phyloP scores from a whole-genome alignment of 1,284 basidiomycete species.

The Lignosus rhinocerotis region DNA sequence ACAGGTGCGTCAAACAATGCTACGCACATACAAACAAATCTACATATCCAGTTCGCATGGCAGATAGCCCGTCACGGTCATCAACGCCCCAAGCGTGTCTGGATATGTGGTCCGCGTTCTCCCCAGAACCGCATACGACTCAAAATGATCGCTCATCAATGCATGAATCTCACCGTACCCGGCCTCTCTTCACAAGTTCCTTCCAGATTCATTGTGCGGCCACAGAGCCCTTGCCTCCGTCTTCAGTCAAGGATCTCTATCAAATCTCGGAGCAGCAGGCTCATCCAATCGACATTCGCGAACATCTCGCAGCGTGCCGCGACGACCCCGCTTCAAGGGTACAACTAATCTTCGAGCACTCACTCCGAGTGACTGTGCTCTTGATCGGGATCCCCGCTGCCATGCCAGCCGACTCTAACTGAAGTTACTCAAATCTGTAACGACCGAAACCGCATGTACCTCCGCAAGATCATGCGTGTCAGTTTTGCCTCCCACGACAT shows the following conservation, averaged over 20 bases:
- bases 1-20: slow-evolving; percentile 35
- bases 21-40: slow-evolving; percentile 35
- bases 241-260: neutral
- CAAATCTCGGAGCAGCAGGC: neutral
- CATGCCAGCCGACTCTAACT: slow-evolving; percentile 3
- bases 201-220: neutral
- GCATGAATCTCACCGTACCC: too few relatives aligned
- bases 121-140: too few relatives aligned
- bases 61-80: slow-evolving; percentile 26
- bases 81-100: neutral
- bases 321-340: neutral
- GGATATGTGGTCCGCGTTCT: neutral
- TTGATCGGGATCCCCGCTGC: neutral
- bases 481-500: slow-evolving; percentile 48
- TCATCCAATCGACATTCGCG: neutral
- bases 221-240: neutral
- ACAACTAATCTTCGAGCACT: neutral
- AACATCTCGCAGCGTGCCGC: neutral
- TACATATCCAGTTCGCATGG: slow-evolving; percentile 12
- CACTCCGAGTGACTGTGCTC: neutral
- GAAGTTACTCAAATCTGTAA: slow-evolving; percentile 10
- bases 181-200: neutral
- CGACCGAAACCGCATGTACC: slow-evolving; percentile 31
- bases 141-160: neutral
- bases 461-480: slow-evolving; percentile 30